Conservation (phyloP, 345 rosid species). For the Citrus hindsii region DNA sequence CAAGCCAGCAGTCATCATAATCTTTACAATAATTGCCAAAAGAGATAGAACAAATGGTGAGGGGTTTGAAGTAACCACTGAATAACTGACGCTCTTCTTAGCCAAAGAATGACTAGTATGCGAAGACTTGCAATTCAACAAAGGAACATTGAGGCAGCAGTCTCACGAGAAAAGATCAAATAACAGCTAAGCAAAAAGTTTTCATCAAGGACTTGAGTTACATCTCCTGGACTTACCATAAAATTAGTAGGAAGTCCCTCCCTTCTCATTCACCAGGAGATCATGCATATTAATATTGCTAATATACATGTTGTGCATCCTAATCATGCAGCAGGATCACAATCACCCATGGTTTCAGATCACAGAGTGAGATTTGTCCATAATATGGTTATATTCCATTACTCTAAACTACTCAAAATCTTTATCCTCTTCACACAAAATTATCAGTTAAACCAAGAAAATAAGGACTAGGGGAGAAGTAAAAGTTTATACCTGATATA, state of each 20-base stretch:
- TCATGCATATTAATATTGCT: neutral
- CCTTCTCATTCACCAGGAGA: neutral
- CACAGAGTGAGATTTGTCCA: neutral
- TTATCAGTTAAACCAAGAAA: slow-evolving; percentile 1
- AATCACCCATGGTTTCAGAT: neutral
- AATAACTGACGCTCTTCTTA: neutral
- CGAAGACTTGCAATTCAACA: neutral
- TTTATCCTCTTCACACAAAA: neutral
- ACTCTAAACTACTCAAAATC: neutral
- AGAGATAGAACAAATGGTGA: neutral
- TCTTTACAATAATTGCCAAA: neutral
- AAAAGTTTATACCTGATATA: slow-evolving; percentile 62
- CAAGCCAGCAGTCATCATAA: neutral
- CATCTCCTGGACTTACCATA: neutral
- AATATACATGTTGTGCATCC: neutral
- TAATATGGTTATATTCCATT: neutral
- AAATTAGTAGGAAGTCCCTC: neutral
- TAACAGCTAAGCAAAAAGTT: neutral
- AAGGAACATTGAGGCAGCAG: neutral
- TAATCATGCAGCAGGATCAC: neutral
- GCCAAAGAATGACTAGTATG: neutral
- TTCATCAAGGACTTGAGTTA: neutral
- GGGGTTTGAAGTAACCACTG: neutral
- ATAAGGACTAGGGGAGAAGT: neutral
- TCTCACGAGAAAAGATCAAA: neutral